These are phyloP conservation scores for Collybia sp. DNA, from an alignment of 768 basidiomycete species.

Conservation along the genomic window DNA sequence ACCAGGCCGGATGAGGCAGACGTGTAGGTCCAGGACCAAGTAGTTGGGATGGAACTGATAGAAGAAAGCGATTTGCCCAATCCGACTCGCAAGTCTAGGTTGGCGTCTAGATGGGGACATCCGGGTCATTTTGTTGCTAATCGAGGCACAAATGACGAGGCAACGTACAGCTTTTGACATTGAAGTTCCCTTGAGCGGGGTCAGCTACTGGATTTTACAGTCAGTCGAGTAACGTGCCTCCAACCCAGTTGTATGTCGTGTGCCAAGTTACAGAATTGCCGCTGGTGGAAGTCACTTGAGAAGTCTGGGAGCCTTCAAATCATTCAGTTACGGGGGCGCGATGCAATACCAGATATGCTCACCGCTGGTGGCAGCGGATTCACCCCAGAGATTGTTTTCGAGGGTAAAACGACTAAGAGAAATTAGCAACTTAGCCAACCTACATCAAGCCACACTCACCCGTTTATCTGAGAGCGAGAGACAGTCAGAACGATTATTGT, in stretches of 20 bases:
- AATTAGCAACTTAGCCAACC: not conserved
- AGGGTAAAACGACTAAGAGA: conserved; percentile 17
- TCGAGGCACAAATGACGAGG: not conserved
- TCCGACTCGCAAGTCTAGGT: conserved; percentile 24
- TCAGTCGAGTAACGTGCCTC: conserved; percentile 11
- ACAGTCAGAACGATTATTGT: not conserved
- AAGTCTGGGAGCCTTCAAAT: conserved; percentile 21
- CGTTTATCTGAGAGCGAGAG: conserved; percentile 7
- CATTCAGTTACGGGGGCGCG: not conserved
- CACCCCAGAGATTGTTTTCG: conserved; percentile 27
- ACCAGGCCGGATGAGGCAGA: conserved; percentile 24
- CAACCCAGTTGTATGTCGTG: conserved; percentile 27
- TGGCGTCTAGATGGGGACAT: conserved; percentile 17
- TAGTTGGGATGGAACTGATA: conserved; percentile 26
- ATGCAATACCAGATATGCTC: not conserved
- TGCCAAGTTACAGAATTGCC: conserved; percentile 24
- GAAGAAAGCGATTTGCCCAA: conserved; percentile 19
- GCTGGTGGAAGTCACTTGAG: conserved; percentile 21
- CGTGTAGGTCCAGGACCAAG: conserved; percentile 26
- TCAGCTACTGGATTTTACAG: too few relatives aligned
- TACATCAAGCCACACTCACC: conserved; percentile 4
- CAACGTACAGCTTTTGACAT: conserved; percentile 28
- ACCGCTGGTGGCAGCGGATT: conserved; percentile 21
- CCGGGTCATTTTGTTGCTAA: not conserved
- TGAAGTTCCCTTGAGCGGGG: conserved; percentile 1